These are phyloP conservation scores for Syncephalastrum contaminatum DNA, from an alignment of 371 early-diverging fungal genomes.

Conservation along the genomic window DNA sequence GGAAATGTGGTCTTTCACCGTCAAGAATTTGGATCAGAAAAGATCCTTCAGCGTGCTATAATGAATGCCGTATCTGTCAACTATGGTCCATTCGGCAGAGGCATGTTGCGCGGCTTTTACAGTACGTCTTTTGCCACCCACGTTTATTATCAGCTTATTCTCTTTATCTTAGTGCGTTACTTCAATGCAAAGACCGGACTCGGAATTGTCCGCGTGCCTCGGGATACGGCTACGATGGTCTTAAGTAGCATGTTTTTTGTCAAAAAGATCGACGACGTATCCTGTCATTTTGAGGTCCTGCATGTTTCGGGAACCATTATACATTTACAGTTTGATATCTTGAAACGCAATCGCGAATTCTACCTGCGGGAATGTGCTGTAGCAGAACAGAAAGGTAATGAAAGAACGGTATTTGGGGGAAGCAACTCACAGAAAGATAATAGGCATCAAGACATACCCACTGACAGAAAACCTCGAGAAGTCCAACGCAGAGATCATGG, in stretches of 20 bases:
- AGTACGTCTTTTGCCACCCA: slow-evolving; percentile 7
- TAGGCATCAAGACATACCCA: background rate
- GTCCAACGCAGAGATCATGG: background rate
- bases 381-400: slow-evolving; percentile 30
- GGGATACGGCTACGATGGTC: slow-evolving; percentile 39
- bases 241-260: slow-evolving; percentile 39
- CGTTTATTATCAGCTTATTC: background rate
- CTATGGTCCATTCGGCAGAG: slow-evolving; percentile 43
- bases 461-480: background rate
- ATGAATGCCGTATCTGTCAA: slow-evolving; percentile 23
- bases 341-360: slow-evolving; percentile 32
- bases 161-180: slow-evolving; percentile 35
- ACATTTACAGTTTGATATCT: slow-evolving; percentile 34
- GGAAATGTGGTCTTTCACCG: slow-evolving; percentile 24
- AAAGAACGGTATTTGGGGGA: no score
- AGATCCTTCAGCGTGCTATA: slow-evolving; percentile 18
- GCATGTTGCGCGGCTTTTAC: slow-evolving; percentile 21
- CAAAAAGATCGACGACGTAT: slow-evolving; percentile 26
- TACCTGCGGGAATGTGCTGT: slow-evolving; percentile 31
- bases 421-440: background rate
- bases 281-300: slow-evolving; percentile 31
- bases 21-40: slow-evolving; percentile 20
- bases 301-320: slow-evolving; percentile 41
- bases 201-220: slow-evolving; percentile 37
- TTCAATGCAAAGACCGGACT: slow-evolving; percentile 36